Base-by-base conservation (phyloP, 1,284 basidiomycete genomes). In the Malassezia restricta region DNA sequence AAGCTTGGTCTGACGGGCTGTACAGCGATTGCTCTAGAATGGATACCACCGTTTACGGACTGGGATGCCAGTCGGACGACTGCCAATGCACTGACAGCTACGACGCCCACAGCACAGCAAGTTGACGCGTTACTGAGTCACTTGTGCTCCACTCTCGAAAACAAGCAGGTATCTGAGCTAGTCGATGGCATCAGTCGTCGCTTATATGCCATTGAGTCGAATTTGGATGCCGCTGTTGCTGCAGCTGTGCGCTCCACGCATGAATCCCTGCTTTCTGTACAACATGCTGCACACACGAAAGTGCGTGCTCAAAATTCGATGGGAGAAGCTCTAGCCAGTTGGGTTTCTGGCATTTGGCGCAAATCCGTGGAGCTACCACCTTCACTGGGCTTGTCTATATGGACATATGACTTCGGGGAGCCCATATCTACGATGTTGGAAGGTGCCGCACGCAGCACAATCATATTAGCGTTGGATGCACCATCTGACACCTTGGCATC, bases 381-480 rank as follows among this genome's bases (percentile, higher is more conserved):
- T 11, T 32, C 17, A n/a, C 43, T 50, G 2, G 44, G 43, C 5
- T 38, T 46, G 27, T 39, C 47, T 6, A 50, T 55, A 7, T 55
- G 53, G 47, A 50, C 53, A 15, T 55, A 46, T n/a, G 53, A 55
- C 47, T 55, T 46, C 46, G 53, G 47, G 11, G 47, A 55, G 8
- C 47, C 48, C 14, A 15, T 55, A 11, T 45, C 53, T 9, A 24
- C 17, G 1, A 31, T 38, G n/a, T 20, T 50, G 14, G 53, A 55
- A 15, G 53, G 53, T 15, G 47, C 53, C 1, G 47, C 43, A n/a
- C 47, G 53, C 15, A 43, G 47, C 6, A 38, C n/a, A 32, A 20
- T 50, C 2, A 12, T 55, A 20, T 15, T 55, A 2, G 47, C 53
- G 8, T 47, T 55, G 5, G 53, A 55, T 31, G 28, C 43, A 3